Conservation (phyloP, 768 basidiomycete genomes). For the Tephrocybe rancida region DNA sequence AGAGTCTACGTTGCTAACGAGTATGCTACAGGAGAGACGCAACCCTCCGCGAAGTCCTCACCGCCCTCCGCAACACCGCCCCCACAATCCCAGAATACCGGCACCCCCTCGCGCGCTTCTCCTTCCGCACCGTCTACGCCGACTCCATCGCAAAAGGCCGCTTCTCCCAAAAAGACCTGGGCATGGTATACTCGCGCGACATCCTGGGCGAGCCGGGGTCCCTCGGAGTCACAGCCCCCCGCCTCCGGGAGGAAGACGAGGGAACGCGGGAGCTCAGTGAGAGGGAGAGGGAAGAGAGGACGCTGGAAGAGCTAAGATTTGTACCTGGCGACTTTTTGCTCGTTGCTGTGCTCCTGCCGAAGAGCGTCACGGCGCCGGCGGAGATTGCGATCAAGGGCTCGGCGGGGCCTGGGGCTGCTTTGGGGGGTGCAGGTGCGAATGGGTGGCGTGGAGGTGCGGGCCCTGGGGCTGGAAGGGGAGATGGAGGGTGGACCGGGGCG, state of each 20-base stretch:
- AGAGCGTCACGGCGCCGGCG: conserved; percentile 53
- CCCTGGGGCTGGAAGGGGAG: conserved; percentile 34
- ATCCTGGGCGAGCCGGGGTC: conserved; percentile 81
- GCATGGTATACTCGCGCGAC: conserved; percentile 81
- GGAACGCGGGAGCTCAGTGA: conserved; percentile 38
- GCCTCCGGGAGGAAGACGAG: conserved; percentile 56
- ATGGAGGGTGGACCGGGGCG: conserved; percentile 50
- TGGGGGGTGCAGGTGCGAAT: conserved; percentile 16
- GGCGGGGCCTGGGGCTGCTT: conserved; percentile 23
- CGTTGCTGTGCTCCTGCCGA: conserved; percentile 75
- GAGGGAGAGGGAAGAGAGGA: conserved; percentile 63
- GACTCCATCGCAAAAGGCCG: conserved; percentile 73
- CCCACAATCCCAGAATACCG: conserved; percentile 72
- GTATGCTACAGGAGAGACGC: conserved; percentile 71
- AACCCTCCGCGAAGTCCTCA: conserved; percentile 77
- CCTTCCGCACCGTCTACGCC: conserved; percentile 79
- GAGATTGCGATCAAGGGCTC: conserved; percentile 59
- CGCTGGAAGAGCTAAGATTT: conserved; percentile 78
- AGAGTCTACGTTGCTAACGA: background rate
- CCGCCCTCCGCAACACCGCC: conserved; percentile 72
- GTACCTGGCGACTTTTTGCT: conserved; percentile 81
- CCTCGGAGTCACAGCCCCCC: conserved; percentile 55
- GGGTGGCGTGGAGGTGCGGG: conserved; percentile 28
- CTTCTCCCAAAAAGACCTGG: conserved; percentile 77
- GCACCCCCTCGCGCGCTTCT: conserved; percentile 81